Evolutionary conservation across 169 alveolate species (phyloP).

Genomic region (Eimeria maxima): DNA sequence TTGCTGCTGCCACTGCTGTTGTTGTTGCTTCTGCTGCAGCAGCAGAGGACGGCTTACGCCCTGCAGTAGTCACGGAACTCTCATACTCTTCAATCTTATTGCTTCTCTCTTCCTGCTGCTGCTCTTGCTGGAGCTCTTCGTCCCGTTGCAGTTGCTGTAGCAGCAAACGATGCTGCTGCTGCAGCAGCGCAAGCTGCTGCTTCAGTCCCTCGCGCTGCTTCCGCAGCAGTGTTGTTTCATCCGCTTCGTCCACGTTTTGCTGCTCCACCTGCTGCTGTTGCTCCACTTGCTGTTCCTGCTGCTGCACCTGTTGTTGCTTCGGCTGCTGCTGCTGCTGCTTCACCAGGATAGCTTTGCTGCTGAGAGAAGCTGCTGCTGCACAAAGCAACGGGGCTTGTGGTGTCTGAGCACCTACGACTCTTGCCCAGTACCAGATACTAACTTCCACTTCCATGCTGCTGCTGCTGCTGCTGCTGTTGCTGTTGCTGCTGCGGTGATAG

Average conservation of each 20-base stretch:
- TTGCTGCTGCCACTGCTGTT: conserved; percentile 26
- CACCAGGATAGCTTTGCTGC: conserved; percentile 30
- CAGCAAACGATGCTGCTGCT: conserved; percentile 51
- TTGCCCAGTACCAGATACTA: conserved; percentile 20
- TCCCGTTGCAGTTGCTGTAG: conserved; percentile 36
- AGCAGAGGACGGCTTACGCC: not conserved
- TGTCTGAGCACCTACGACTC: conserved; percentile 6
- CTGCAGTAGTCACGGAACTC: not conserved
- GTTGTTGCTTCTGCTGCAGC: too few relatives aligned
- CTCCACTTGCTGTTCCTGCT: conserved; percentile 28
- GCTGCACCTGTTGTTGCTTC: not conserved
- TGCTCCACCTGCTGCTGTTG: conserved; percentile 40
- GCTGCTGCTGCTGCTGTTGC: conserved; percentile 38
- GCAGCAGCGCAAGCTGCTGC: conserved; percentile 67
- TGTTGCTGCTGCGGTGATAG: not conserved
- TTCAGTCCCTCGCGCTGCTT: conserved; percentile 52
- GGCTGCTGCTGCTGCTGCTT: conserved; percentile 27
- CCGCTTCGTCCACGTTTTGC: not conserved
- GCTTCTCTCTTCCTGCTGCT: conserved; percentile 23
- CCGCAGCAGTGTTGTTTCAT: not conserved
- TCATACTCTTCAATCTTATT: not conserved
- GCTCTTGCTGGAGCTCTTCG: conserved; percentile 23
- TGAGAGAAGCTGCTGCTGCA: conserved; percentile 49
- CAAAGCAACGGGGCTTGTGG: conserved; percentile 37
- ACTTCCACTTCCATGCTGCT: conserved; percentile 63